Conservation (phyloP, 495 filamentous ascomycete species). For the Penicillium angulare region DNA sequence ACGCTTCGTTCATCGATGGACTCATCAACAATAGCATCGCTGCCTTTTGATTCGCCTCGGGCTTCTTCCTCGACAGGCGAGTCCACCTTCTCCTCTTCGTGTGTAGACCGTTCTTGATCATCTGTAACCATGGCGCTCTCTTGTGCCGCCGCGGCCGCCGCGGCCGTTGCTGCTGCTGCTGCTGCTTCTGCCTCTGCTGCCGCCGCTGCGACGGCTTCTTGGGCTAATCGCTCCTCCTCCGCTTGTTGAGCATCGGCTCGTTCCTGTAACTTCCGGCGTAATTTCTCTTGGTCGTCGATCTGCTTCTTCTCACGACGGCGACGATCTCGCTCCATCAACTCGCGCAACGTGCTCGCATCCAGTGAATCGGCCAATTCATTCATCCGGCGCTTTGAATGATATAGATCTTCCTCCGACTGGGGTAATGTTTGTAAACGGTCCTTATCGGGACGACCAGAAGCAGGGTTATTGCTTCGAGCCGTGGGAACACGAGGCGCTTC, state of each 20-base stretch:
- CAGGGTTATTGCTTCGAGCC: slow-evolving; percentile 35
- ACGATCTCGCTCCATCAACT: slow-evolving; percentile 81
- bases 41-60: slow-evolving; percentile 24
- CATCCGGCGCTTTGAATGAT: slow-evolving; percentile 64
- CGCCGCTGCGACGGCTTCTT: background rate
- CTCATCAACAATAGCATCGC: slow-evolving; percentile 17
- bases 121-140: background rate
- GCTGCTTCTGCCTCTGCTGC: slow-evolving; percentile 21
- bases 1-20: slow-evolving; percentile 34
- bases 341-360: slow-evolving; percentile 72
- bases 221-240: slow-evolving; percentile 19
- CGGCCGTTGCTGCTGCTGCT: background rate
- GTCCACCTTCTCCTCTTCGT: background rate
- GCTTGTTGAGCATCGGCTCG: slow-evolving; percentile 64
- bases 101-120: background rate
- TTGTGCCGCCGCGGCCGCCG: background rate
- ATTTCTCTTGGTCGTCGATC: slow-evolving; percentile 66
- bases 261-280: slow-evolving; percentile 65
- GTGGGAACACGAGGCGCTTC: slow-evolving; percentile 54
- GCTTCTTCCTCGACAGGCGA: slow-evolving; percentile 3
- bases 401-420: slow-evolving; percentile 62
- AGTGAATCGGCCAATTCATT: slow-evolving; percentile 80
- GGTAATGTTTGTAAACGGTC: slow-evolving; percentile 41
- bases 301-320: slow-evolving; percentile 72
- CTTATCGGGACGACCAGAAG: slow-evolving; percentile 34